Percentiles rank a stretch among this genome's conserved stretches.
Conservation (phyloP, 805 yeast species). For the Wickerhamiella lipophila region DNA sequence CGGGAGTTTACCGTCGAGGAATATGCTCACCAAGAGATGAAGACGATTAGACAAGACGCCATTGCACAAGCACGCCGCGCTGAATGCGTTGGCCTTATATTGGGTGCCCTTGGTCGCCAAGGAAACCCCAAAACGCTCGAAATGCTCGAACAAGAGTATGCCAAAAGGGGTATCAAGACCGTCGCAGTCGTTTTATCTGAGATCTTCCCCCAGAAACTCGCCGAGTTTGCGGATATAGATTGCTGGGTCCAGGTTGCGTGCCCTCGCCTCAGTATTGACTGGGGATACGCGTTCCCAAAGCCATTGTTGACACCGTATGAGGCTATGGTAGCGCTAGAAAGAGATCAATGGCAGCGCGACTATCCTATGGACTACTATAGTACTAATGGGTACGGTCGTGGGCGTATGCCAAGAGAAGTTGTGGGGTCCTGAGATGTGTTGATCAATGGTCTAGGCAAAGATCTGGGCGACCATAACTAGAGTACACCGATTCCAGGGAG, state of each 20-base stretch:
- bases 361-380: slow-evolving; percentile 97
- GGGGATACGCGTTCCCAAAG: slow-evolving; percentile 95
- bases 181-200: slow-evolving; percentile 80
- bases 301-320: slow-evolving; percentile 94
- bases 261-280: slow-evolving; percentile 88
- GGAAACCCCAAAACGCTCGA: slow-evolving; percentile 72
- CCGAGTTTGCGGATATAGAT: slow-evolving; percentile 87
- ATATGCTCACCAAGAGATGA: slow-evolving; percentile 78
- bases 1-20: slow-evolving; percentile 80
- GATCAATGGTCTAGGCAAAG: too few species aligned
- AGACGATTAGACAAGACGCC: slow-evolving; percentile 60
- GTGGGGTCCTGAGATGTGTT: too few species aligned
- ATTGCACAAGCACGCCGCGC: slow-evolving; percentile 48
- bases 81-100: slow-evolving; percentile 62
- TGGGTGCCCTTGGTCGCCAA: slow-evolving; percentile 93
- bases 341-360: slow-evolving; percentile 40
- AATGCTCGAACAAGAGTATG: slow-evolving; percentile 46
- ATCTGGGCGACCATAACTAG: too few species aligned
- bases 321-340: slow-evolving; percentile 74
- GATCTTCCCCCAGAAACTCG: slow-evolving; percentile 81
- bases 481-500: too few species aligned
- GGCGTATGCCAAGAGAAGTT: too few species aligned
- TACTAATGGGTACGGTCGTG: slow-evolving; percentile 84
- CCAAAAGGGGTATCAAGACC: slow-evolving; percentile 46
- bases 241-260: slow-evolving; percentile 97